Evolutionary conservation across 768 basidiomycete genomes (phyloP).

Genomic region (Phallus indusiatus): DNA sequence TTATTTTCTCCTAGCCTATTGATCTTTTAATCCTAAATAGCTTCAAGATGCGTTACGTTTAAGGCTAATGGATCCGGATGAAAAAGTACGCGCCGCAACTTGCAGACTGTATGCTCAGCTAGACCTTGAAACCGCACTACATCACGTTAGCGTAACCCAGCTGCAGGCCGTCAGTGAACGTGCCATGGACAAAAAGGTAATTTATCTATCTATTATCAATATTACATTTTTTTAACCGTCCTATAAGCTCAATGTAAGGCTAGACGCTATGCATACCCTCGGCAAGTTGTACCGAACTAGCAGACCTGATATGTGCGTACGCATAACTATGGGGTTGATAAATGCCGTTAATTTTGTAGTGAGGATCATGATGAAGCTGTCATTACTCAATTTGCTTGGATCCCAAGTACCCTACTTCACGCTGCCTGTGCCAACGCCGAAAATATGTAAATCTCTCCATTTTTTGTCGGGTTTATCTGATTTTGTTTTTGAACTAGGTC

Average conservation of each 20-base stretch:
- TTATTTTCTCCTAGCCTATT: not conserved
- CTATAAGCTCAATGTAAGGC: slow-evolving; percentile 42
- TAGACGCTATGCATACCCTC: slow-evolving; percentile 66
- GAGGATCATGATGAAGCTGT: slow-evolving; percentile 72
- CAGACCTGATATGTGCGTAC: slow-evolving; percentile 79
- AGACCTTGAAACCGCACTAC: slow-evolving; percentile 85
- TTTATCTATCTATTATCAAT: not conserved
- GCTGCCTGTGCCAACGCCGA: slow-evolving; percentile 44
- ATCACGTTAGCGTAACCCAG: slow-evolving; percentile 60
- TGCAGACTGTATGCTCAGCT: slow-evolving; percentile 75
- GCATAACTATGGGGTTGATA: not conserved
- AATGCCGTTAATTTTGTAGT: slow-evolving; percentile 30
- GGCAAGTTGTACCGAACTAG: slow-evolving; percentile 75
- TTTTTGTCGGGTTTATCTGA: not conserved
- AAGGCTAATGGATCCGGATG: slow-evolving; percentile 83
- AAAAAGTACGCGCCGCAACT: slow-evolving; percentile 77
- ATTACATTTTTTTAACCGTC: slow-evolving; percentile 16
- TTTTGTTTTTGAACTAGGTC: slow-evolving; percentile 29
- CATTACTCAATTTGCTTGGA: slow-evolving; percentile 83
- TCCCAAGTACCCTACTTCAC: slow-evolving; percentile 65
- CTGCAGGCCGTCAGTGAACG: slow-evolving; percentile 60
- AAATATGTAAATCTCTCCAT: slow-evolving; percentile 37
- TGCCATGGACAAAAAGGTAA: slow-evolving; percentile 78
- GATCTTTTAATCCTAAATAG: not conserved
- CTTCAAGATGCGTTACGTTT: slow-evolving; percentile 42